Percentiles rank a stretch among this genome's conserved stretches.
Conservation (phyloP, 345 rosid species). For the Draba incana region DNA sequence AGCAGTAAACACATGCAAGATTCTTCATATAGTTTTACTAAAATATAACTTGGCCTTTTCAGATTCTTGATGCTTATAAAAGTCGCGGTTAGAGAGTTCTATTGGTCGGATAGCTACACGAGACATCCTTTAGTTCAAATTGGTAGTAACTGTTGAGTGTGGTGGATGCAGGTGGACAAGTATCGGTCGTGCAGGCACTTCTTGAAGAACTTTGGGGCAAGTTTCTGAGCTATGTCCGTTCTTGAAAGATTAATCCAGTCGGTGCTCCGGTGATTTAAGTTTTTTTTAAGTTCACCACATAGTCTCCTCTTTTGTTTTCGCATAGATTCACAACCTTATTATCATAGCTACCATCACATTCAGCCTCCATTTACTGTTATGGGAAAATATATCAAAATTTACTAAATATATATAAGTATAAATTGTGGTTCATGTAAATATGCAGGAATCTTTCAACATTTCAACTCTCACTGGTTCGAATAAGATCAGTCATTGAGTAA, state of each 20-base stretch:
- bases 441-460: neutral
- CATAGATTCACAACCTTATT: too few species aligned
- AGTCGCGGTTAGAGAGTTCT: conserved; percentile 77
- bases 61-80: conserved; percentile 86
- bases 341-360: neutral
- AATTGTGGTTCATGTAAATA: neutral
- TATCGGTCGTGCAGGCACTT: conserved; percentile 75
- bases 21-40: neutral
- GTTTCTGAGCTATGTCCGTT: conserved; percentile 68
- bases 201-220: conserved; percentile 87
- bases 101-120: conserved; percentile 77
- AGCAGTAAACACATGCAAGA: neutral
- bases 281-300: conserved; percentile 13
- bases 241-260: conserved; percentile 59
- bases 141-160: neutral
- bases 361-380: neutral
- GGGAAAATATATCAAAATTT: neutral
- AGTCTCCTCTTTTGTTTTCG: neutral
- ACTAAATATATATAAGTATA: neutral
- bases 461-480: neutral
- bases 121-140: conserved; percentile 64
- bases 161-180: conserved; percentile 56
- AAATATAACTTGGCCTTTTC: neutral
- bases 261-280: conserved; percentile 24
- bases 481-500: too few species aligned